phyloP scores from a whole-genome alignment of 805 yeast genomes.

The Wickerhamomyces xylosicus region DNA sequence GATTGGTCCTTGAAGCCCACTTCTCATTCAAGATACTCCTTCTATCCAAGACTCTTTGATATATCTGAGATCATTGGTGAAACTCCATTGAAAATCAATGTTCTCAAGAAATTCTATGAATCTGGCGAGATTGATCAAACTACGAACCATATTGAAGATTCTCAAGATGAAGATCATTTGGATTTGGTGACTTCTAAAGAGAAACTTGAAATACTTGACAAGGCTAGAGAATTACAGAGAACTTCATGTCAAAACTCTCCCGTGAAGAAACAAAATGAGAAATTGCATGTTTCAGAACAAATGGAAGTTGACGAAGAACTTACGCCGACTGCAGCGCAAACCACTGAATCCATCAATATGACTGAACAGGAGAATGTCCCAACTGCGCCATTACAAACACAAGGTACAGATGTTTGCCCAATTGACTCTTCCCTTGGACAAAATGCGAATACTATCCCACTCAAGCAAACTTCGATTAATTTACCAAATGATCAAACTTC shows the following conservation, averaged over 20 bases:
- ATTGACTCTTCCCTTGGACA: neutral
- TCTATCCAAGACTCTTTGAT: constrained; percentile 30
- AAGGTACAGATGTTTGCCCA: neutral
- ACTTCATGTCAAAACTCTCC: too few species aligned
- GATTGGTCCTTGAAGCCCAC: constrained; percentile 47
- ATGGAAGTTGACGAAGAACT: neutral
- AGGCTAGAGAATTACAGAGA: neutral
- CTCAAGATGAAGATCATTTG: constrained; percentile 11
- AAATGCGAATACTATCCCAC: neutral
- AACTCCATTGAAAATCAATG: constrained; percentile 32
- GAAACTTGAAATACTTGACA: neutral
- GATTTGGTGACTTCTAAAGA: neutral
- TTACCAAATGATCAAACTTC: constrained; percentile 1
- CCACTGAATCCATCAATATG: neutral
- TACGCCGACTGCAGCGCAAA: neutral
- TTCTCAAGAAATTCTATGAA: constrained; percentile 29
- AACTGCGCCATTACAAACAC: neutral
- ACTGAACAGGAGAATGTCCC: too few species aligned
- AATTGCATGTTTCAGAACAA: too few species aligned
- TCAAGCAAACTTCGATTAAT: neutral
- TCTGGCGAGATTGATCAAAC: constrained; percentile 17
- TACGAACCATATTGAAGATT: constrained; percentile 14
- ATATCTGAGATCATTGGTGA: constrained; percentile 36
- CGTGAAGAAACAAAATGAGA: too few species aligned
- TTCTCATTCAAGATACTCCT: constrained; percentile 34